These are phyloP conservation scores for Cornus controversa DNA, from an alignment of 148 eudicot species.

Conservation along the genomic window DNA sequence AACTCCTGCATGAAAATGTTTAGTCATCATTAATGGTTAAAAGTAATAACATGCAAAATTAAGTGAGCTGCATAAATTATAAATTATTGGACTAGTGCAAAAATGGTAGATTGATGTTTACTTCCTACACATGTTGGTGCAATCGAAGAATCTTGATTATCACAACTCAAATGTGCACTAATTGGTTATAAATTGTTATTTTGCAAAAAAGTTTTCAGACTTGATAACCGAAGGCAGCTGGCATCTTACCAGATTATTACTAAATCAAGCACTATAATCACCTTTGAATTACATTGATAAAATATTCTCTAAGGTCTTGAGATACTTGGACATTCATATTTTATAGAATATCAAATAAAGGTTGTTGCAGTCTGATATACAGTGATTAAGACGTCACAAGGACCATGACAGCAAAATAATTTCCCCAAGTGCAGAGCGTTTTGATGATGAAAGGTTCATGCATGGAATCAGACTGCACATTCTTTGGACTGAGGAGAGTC, in stretches of 20 bases:
- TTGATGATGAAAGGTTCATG: not conserved
- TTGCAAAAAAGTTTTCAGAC: not conserved
- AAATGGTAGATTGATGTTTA: not conserved
- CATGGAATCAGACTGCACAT: not conserved
- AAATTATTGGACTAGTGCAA: not conserved
- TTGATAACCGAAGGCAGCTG: not conserved
- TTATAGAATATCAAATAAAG: not conserved
- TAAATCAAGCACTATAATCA: not conserved
- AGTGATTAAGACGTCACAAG: not conserved
- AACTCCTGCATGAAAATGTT: constrained; percentile 48
- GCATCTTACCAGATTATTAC: not conserved
- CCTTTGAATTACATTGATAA: not conserved
- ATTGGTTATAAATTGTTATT: not conserved
- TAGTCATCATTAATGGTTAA: constrained; percentile 11
- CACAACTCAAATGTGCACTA: not conserved
- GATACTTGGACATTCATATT: not conserved
- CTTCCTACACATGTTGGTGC: not conserved
- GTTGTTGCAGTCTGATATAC: not conserved
- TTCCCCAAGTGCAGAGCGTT: not conserved
- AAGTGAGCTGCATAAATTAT: not conserved
- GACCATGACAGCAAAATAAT: not conserved
- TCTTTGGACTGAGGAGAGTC: not conserved
- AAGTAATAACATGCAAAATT: not conserved
- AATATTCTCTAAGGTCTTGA: not conserved
- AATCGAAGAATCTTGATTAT: not conserved